Evolutionary conservation across 2,329 filamentous ascomycete genomes (phyloP), one percentile per base, ranked within the genome.

Genomic region (Leptographium galeiforme): DNA sequence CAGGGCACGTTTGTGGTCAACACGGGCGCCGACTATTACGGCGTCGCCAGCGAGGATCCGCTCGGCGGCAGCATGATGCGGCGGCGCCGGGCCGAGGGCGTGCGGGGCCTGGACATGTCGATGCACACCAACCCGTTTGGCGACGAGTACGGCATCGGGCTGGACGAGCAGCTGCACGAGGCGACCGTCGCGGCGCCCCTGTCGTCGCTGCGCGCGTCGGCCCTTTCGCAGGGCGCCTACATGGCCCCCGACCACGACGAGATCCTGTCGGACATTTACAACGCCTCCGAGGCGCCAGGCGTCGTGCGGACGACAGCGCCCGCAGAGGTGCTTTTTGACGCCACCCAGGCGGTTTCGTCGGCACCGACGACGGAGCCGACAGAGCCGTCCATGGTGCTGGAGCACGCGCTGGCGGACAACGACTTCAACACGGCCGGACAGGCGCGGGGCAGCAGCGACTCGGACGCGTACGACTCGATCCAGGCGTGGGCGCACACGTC

Each of bases 401-500:
- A 74, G 50, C 64, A 59, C 51, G 67, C 71, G 50, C 62, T 71
- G 25, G 66, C 61, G 7, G 63, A 68, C 8, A 46, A 53, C 48
- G 75, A 78, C 59, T 78, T 70, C 64, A 72, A 77, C 68, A 75
- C 76, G 0, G 72, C 75, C 10, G 71, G 73, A 44, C 70, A 76
- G 58, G 69, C 73, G 18, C 25, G 19, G 39, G 36, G 8, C 25
- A 16, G 11, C 44, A 10, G 32, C 60, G 74, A 74, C 44, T 78
- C 75, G 2, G 72, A 75, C 14, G 73, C 76, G 1, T 82, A 76
- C 61, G 74, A 75, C 47, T 80, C 78, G 1, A 83, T 84, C 58
- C 78, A 84, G 61, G 81, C 80, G 0, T 84, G 81, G 80, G 79
- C 80, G 1, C 73, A 80, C 58, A 68, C 72, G 55, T 76, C 75